These are phyloP conservation scores for Chrysoporthe puriensis DNA, from an alignment of 2,329 filamentous ascomycete species.

Conservation along the genomic window DNA sequence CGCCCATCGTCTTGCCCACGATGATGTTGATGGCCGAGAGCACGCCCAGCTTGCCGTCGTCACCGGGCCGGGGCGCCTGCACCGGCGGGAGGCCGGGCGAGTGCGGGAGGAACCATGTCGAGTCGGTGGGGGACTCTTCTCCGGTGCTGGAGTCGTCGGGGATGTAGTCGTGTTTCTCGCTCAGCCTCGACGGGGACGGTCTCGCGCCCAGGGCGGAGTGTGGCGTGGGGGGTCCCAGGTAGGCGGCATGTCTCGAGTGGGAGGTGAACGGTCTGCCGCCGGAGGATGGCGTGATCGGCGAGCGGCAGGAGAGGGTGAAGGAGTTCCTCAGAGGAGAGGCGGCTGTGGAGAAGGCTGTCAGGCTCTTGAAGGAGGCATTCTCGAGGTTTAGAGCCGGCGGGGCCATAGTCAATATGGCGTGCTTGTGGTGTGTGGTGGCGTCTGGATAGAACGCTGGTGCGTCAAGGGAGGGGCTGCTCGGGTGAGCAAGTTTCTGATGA, in stretches of 20 bases:
- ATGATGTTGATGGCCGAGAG: conserved; percentile 44
- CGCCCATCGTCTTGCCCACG: conserved; percentile 44
- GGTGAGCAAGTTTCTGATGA: conserved; percentile 8
- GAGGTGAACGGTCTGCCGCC: conserved; percentile 11
- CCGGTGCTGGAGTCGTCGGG: conserved; percentile 27
- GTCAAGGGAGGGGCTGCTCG: not conserved
- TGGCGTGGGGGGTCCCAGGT: conserved; percentile 33
- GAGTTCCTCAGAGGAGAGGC: conserved; percentile 36
- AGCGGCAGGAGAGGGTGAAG: conserved; percentile 39
- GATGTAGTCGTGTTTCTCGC: conserved; percentile 25
- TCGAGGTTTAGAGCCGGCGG: conserved; percentile 31
- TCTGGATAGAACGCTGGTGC: not conserved
- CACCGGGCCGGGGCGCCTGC: conserved; percentile 6
- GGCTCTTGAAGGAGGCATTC: conserved; percentile 26
- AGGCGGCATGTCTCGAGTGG: conserved; percentile 30
- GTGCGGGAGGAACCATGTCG: conserved; percentile 33
- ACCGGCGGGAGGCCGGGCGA: conserved; percentile 28
- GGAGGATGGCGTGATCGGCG: conserved; percentile 36
- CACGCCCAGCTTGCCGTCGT: conserved; percentile 41
- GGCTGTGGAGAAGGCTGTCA: conserved; percentile 35
- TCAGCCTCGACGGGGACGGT: conserved; percentile 20
- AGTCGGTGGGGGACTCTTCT: conserved; percentile 31
- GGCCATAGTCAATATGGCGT: conserved; percentile 28
- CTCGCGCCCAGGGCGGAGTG: conserved; percentile 21
- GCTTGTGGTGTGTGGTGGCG: not conserved